These are phyloP conservation scores for Ormosia emarginata DNA, from an alignment of 306 rosid species.

Conservation along the genomic window DNA sequence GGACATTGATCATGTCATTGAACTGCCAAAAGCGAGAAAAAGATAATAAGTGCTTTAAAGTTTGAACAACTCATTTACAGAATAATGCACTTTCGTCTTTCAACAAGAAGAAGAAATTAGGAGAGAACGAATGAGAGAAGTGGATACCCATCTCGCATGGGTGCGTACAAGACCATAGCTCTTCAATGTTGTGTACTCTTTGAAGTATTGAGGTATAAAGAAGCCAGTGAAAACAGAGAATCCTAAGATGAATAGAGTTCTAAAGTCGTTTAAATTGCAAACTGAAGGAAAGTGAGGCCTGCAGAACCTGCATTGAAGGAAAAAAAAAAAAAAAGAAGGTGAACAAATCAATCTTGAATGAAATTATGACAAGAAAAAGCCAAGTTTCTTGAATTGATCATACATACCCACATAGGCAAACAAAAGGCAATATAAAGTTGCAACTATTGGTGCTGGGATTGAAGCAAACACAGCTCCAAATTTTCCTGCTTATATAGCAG, in stretches of 20 bases:
- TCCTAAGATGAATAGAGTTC: no score
- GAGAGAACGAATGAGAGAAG: conserved; percentile 37
- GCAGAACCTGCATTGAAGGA: conserved; percentile 66
- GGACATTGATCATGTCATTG: conserved; percentile 88
- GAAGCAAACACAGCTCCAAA: no score
- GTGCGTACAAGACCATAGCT: conserved; percentile 47
- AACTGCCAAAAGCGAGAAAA: conserved; percentile 42
- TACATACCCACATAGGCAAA: no score
- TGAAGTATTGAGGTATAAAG: no score
- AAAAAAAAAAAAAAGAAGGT: background rate
- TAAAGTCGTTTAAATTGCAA: conserved; percentile 87
- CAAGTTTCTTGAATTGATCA: conserved; percentile 2
- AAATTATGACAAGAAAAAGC: background rate
- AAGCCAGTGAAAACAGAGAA: no score
- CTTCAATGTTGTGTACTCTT: no score
- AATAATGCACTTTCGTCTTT: background rate
- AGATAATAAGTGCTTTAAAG: background rate
- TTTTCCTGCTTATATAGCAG: no score
- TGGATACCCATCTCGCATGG: conserved; percentile 35
- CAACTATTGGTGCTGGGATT: conserved; percentile 75
- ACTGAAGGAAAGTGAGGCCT: conserved; percentile 83
- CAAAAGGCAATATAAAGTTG: conserved; percentile 81
- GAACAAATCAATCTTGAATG: conserved; percentile 4
- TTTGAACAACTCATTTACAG: background rate
- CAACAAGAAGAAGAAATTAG: background rate